phyloP scores from a whole-genome alignment of 1,284 basidiomycete species.

The Boletus smithii region DNA sequence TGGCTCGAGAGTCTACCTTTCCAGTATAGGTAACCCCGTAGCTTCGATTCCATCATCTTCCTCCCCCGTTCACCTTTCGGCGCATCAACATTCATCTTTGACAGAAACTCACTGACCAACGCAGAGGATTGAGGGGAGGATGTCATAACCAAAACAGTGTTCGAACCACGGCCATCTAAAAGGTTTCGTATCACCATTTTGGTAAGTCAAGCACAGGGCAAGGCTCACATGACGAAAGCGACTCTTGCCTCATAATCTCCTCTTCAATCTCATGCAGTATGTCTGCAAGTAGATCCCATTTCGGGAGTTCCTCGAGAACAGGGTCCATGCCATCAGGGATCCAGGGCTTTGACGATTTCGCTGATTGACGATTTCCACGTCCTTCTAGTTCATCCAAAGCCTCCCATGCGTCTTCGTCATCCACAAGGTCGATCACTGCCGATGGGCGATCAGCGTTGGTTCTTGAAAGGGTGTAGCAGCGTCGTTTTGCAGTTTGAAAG shows the following conservation, averaged over 20 bases:
- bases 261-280: slow-evolving; percentile 91
- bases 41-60: slow-evolving; percentile 74
- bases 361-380: slow-evolving; percentile 16
- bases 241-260: slow-evolving; percentile 68
- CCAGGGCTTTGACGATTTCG: slow-evolving; percentile 44
- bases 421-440: slow-evolving; percentile 35
- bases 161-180: slow-evolving; percentile 56
- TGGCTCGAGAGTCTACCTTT: slow-evolving; percentile 54
- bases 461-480: slow-evolving; percentile 66
- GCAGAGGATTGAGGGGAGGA: slow-evolving; percentile 75
- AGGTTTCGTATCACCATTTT: not conserved
- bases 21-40: slow-evolving; percentile 79
- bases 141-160: slow-evolving; percentile 88
- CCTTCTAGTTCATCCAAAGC: slow-evolving; percentile 63
- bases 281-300: slow-evolving; percentile 87
- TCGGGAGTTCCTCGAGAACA: slow-evolving; percentile 90
- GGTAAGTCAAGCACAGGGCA: slow-evolving; percentile 16
- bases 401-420: slow-evolving; percentile 73
- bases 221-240: slow-evolving; percentile 33
- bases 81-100: slow-evolving; percentile 54
- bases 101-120: slow-evolving; percentile 77
- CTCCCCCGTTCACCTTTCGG: slow-evolving; percentile 60
- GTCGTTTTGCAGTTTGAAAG: slow-evolving; percentile 76
- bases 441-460: slow-evolving; percentile 24
- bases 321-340: slow-evolving; percentile 80